A percentile compares a stretch with the other conserved stretches of the same genome.
Conservation (phyloP, 2,329 filamentous ascomycete genomes). For the Microdochium paspali region DNA sequence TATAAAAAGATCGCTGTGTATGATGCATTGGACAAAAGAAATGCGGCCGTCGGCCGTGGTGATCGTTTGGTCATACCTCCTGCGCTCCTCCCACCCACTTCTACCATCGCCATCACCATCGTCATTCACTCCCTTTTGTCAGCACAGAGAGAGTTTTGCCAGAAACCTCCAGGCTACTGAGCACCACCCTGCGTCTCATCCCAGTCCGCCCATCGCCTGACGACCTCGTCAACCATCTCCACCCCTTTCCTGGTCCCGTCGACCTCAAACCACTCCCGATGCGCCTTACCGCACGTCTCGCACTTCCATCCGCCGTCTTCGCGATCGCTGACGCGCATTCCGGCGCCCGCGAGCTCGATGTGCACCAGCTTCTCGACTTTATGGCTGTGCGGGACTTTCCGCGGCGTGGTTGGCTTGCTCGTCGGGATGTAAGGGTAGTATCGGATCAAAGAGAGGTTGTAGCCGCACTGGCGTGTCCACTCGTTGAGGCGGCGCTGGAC, state of each 20-base stretch:
- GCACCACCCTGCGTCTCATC: too few relatives aligned
- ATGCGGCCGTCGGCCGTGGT: too few relatives aligned
- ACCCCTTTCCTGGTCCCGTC: slow-evolving; percentile 64
- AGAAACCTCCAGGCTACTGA: too few relatives aligned
- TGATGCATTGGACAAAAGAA: too few relatives aligned
- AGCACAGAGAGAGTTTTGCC: too few relatives aligned
- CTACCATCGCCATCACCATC: too few relatives aligned
- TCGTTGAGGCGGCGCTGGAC: slow-evolving; percentile 86
- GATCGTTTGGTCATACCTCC: too few relatives aligned
- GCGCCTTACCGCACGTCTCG: slow-evolving; percentile 69
- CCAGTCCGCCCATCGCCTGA: slow-evolving; percentile 82
- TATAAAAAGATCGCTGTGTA: too few relatives aligned
- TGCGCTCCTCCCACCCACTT: too few relatives aligned
- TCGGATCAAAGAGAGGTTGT: slow-evolving; percentile 76
- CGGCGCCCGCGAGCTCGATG: slow-evolving; percentile 66
- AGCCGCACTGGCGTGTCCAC: slow-evolving; percentile 88
- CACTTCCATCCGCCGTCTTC: too few relatives aligned
- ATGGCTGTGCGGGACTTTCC: slow-evolving; percentile 77
- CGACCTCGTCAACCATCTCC: slow-evolving; percentile 55
- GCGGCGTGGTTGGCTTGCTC: slow-evolving; percentile 29
- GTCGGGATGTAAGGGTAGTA: slow-evolving; percentile 77
- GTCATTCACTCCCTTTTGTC: too few relatives aligned
- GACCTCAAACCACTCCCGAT: slow-evolving; percentile 94
- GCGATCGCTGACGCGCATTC: slow-evolving; percentile 40
- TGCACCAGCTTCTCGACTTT: slow-evolving; percentile 87